phyloP scores from a whole-genome alignment of 2,329 filamentous ascomycete genomes.

The Beauveria caledonica region DNA sequence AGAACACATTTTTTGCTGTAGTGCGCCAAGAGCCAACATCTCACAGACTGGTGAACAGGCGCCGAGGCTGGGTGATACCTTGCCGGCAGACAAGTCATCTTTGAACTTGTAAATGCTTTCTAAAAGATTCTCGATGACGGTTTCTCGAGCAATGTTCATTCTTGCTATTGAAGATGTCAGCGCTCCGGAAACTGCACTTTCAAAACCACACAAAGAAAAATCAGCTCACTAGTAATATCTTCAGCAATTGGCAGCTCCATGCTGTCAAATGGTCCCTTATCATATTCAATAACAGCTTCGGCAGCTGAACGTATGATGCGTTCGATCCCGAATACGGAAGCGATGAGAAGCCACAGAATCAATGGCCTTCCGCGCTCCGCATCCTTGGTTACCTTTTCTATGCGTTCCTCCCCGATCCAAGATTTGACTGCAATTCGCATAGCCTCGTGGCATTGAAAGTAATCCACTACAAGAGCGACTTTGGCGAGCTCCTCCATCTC shows the following conservation, averaged over 20 bases:
- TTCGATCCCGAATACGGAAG: neutral
- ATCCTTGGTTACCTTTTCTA: neutral
- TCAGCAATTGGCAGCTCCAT: neutral
- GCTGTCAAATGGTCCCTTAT: neutral
- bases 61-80: neutral
- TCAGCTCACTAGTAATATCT: neutral
- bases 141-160: neutral
- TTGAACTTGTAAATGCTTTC: neutral
- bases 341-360: neutral
- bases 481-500: constrained; percentile 13
- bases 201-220: neutral
- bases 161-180: neutral
- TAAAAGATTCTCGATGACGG: neutral
- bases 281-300: neutral
- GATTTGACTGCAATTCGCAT: neutral
- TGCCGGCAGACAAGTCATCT: neutral
- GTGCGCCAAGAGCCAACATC: neutral
- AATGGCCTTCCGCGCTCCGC: neutral
- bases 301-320: neutral
- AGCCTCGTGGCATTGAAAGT: constrained; percentile 12
- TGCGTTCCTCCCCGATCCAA: neutral
- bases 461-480: constrained; percentile 3
- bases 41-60: neutral
- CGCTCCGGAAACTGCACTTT: neutral
- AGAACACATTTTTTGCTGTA: neutral